Evolutionary conservation across 148 eudicot genomes (phyloP), one percentile per base, ranked within the genome.

Genomic region (Dianthus caryophyllus): DNA sequence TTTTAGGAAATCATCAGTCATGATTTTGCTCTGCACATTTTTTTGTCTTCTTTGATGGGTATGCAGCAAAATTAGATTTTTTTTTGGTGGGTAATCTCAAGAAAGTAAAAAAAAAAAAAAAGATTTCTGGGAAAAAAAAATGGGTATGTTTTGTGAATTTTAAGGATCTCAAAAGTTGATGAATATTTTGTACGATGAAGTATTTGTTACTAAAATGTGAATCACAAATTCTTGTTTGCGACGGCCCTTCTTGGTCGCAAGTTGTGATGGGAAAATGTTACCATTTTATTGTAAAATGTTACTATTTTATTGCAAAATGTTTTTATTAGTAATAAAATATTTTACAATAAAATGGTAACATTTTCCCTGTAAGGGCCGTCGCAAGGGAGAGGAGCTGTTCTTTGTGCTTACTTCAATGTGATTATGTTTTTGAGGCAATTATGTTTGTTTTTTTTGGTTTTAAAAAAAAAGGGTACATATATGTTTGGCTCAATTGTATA

Each of bases 341-440:
- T n/a, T n/a, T n/a, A n/a, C n/a, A n/a, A n/a, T n/a, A n/a, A n/a
- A n/a, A n/a, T n/a, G n/a, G n/a, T n/a, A n/a, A n/a, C n/a, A n/a
- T n/a, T n/a, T n/a, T n/a, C n/a, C n/a, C n/a, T n/a, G n/a, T n/a
- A n/a, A n/a, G n/a, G n/a, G n/a, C n/a, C n/a, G n/a, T n/a, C n/a
- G n/a, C n/a, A n/a, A n/a, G n/a, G n/a, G n/a, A n/a, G n/a, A n/a
- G n/a, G n/a, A n/a, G n/a, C 26, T 5, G 25, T 57, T 57, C 3
- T 30, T 29, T 57, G 21, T 30, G 61, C 61, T 5, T 57, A 31
- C 17, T 30, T 57, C 39, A 33, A 33, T 33, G 8, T 8, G 8
- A 33, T 33, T 33, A 33, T 8, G 8, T n/a, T n/a, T 48, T 30
- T 38, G 61, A 75, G 57, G 71, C 63, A 70, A 75, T 75, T 47